Evolutionary conservation across 257 asterid species (phyloP), one percentile per base, ranked within the genome.

Genomic region (Cynanchum wilfordii): DNA sequence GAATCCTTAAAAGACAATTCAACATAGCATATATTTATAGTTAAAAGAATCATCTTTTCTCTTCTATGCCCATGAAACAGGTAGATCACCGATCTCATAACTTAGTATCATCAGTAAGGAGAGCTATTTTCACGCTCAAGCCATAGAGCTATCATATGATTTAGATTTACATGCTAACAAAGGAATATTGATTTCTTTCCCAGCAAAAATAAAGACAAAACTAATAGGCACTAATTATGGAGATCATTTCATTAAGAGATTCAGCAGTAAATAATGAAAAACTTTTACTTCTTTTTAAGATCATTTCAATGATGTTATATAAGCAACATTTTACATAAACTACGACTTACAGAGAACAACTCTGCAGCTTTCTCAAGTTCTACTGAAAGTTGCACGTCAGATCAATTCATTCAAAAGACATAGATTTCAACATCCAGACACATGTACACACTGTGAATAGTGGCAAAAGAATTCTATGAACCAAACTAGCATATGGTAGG

Each of bases 341-440:
- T 50, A 50, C 15, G 0, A 60, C n/a, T 27, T 54, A 38, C 59
- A 72, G 15, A 40, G 27, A 59, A 47, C 10, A 17, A 17, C 64
- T 27, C 11, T 42, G 38, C 52, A 24, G 24, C 15, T 50, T 50
- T 59, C n/a, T 7, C 27, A 29, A 19, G 22, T 62, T 33, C 42
- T n/a, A 50, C 20, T 13, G n/a, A 30, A 29, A 25, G 58, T 42
- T 7, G 30, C 52, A 30, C 1, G 19, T 22, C 45, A 27, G 20
- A 52, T 54, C 50, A 13, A n/a, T 20, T 38, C 20, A 16, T 15
- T 3, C 17, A 6, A 10, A 25, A 42, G n/a, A 9, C 22, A 74
- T 25, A 57, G 6, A 68, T n/a, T 47, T 27, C 78, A 42, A 27
- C 59, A 42, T 25, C 42, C 62, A 68, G 50, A 50, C 56, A 57